Percentiles rank a stretch among this genome's conserved stretches.
phyloP scores from a whole-genome alignment of 2,329 filamentous ascomycete species.

The Calonectria naviculata region DNA sequence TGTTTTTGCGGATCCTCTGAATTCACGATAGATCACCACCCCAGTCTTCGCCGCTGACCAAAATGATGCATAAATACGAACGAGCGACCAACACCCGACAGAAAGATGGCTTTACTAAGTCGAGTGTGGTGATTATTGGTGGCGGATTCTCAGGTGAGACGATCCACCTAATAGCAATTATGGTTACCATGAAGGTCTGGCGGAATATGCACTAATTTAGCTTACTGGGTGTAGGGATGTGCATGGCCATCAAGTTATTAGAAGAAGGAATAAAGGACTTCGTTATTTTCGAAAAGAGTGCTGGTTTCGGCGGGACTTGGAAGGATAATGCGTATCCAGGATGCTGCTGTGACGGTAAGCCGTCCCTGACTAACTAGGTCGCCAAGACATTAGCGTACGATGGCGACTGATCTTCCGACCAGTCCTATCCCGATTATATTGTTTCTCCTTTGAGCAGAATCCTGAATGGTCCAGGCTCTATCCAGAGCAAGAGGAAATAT shows the following conservation, averaged over 20 bases:
- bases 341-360: slow-evolving; percentile 12
- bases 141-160: slow-evolving; percentile 12
- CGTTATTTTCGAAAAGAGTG: slow-evolving; percentile 11
- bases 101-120: slow-evolving; percentile 9
- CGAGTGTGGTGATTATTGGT: neutral
- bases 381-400: no score
- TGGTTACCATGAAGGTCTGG: neutral
- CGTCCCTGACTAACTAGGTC: neutral
- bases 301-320: slow-evolving; percentile 15
- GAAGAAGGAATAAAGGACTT: slow-evolving; percentile 8
- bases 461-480: neutral
- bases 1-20: neutral
- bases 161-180: neutral
- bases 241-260: slow-evolving; percentile 5
- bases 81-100: neutral
- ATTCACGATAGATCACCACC: neutral
- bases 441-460: slow-evolving; percentile 13
- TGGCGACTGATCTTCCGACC: neutral
- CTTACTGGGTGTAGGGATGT: neutral
- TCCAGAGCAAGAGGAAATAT: slow-evolving; percentile 14
- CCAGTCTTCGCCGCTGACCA: neutral
- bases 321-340: slow-evolving; percentile 19
- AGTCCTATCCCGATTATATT: slow-evolving; percentile 5
- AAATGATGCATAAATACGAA: neutral
- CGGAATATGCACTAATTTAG: neutral